Base-by-base conservation (phyloP, 495 filamentous ascomycete genomes). In the Aspergillus incahuasiensis region DNA sequence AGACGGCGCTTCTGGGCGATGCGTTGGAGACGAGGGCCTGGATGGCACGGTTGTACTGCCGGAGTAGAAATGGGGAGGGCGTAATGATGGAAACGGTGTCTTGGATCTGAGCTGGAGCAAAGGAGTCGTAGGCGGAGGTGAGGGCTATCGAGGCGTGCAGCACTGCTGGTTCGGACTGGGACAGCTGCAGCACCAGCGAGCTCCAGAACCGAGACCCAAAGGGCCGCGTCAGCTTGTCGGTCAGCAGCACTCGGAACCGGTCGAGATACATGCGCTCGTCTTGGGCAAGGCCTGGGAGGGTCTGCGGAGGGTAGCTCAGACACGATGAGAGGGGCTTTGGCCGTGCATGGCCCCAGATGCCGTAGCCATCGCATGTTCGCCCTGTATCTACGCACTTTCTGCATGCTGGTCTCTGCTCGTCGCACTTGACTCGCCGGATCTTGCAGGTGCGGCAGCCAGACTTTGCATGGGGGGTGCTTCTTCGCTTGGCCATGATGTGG, bases 21-120 rank as follows among this genome's bases (percentile, higher is more conserved):
- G 11, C 18, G 15, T 48, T 48, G 15, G 45, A 16, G 45, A 28
- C n/a, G 8, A 48, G 18, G 5, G 45, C 45, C 9, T 21, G 25
- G 25, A 48, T 48, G 15, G 45, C 45, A n/a, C 28, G 28, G 45
- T 48, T 48, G 45, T 48, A 48, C 45, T 48, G 45, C n/a, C 28
- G 25, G 8, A 48, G 45, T 15, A 48, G 15, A n/a, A 48, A 48
- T 3, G 25, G 16, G 6, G 4, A 3, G 6, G 32, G 32, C 2
- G 32, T 15, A 3, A 35, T 15, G 8, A 12, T 35, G 32, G 32
- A 9, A 3, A 35, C 32, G 32, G 6, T 35, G 3, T 30, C 44
- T 15, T 19, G 24, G 6, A 24, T 16, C 22, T 47, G 44, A 4
- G 44, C 45, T 16, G 15, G 25, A 2, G 32, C 32, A 15, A 48